A percentile compares a stretch with the other conserved stretches of the same genome.
Evolutionary conservation across 116 monocot genomes (phyloP).

Genomic region (Phalaenopsis hybrid): DNA sequence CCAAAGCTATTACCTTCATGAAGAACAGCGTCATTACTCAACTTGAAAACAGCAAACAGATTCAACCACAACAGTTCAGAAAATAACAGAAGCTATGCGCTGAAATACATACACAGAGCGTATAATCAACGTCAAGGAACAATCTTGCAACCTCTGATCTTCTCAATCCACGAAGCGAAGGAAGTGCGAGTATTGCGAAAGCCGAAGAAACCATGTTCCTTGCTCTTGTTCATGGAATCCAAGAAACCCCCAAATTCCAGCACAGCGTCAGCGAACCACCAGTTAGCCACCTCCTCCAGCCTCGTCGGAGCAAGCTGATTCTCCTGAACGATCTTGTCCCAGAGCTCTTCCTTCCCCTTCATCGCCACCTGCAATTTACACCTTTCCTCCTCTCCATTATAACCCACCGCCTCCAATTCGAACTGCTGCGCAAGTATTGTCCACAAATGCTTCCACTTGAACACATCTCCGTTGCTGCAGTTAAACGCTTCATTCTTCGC

Average conservation of each 20-base stretch:
- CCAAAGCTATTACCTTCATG: too few relatives aligned
- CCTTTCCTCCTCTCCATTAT: conserved; percentile 43
- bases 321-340: conserved; percentile 76
- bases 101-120: not conserved
- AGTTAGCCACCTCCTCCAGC: conserved; percentile 57
- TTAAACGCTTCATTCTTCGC: conserved; percentile 96
- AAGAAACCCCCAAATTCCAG: conserved; percentile 21
- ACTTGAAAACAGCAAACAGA: too few relatives aligned
- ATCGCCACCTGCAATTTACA: conserved; percentile 64
- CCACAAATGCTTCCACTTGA: conserved; percentile 95
- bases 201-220: conserved; percentile 95
- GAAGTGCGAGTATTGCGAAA: conserved; percentile 71
- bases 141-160: conserved; percentile 74
- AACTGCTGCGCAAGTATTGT: conserved; percentile 68
- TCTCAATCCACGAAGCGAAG: conserved; percentile 75
- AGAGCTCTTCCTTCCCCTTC: conserved; percentile 66
- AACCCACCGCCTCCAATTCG: conserved; percentile 56
- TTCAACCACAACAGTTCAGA: too few relatives aligned
- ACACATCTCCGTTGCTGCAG: conserved; percentile 89
- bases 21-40: too few relatives aligned
- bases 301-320: conserved; percentile 47
- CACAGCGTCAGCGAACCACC: conserved; percentile 49
- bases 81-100: not conserved
- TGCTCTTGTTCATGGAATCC: conserved; percentile 98
- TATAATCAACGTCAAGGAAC: conserved; percentile 44